phyloP scores from a whole-genome alignment of 805 yeast species.

The Kockiozyma suomiensis region DNA sequence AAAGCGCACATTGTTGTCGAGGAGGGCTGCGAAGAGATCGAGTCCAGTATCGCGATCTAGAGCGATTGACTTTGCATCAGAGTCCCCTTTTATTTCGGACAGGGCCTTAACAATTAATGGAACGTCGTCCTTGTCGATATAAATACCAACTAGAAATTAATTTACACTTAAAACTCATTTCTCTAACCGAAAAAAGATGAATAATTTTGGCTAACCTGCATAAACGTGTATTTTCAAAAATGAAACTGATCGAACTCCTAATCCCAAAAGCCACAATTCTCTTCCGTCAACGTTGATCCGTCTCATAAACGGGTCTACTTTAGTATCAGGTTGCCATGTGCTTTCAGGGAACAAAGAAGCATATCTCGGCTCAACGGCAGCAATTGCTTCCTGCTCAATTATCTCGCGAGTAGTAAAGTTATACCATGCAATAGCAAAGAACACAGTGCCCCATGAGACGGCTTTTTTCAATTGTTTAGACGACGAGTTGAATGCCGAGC shows the following conservation, averaged over 20 bases:
- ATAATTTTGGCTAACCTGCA: conserved; percentile 45
- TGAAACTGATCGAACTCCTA: conserved; percentile 82
- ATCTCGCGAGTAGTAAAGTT: not conserved
- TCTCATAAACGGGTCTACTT: conserved; percentile 42
- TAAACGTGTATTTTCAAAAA: conserved; percentile 82
- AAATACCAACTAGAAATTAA: conserved; percentile 62
- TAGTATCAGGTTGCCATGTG: conserved; percentile 29
- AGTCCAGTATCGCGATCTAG: conserved; percentile 56
- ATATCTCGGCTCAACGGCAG: conserved; percentile 7
- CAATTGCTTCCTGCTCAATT: conserved; percentile 1
- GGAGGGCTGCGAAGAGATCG: conserved; percentile 56
- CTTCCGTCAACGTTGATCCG: conserved; percentile 37
- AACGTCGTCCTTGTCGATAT: conserved; percentile 64
- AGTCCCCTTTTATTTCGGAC: not conserved
- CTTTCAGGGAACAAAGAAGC: conserved; percentile 14
- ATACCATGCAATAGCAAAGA: not conserved
- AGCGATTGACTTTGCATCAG: not conserved
- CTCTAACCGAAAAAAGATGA: too few species aligned
- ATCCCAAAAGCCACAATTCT: conserved; percentile 65
- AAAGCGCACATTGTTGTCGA: conserved; percentile 63
- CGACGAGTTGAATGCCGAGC: not conserved
- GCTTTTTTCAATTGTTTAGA: not conserved
- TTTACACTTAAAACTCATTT: not conserved
- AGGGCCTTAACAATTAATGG: not conserved
- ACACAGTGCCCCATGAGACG: not conserved